Evolutionary conservation across 2,329 filamentous ascomycete genomes (phyloP).

Genomic region (Geosmithia putterillii): DNA sequence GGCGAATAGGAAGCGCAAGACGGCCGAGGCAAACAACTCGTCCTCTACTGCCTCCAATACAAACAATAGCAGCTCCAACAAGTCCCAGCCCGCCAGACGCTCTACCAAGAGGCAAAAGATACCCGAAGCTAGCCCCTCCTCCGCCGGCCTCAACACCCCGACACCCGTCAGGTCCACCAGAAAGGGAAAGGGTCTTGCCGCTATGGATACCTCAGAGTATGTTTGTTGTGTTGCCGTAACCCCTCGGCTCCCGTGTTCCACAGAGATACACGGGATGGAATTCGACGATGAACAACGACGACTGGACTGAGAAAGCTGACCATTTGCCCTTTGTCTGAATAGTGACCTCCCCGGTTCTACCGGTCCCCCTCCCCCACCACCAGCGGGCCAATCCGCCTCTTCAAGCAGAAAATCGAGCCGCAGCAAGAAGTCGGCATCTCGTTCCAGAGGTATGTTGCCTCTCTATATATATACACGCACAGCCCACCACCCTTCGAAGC

Average conservation of each 20-base stretch:
- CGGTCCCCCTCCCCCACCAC: slow-evolving; percentile 50
- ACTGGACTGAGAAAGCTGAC: not conserved
- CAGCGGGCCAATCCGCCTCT: slow-evolving; percentile 43
- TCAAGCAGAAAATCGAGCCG: slow-evolving; percentile 63
- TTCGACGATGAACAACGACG: no score
- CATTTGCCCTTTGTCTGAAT: not conserved
- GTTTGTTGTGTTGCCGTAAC: not conserved
- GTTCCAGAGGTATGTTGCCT: slow-evolving; percentile 21
- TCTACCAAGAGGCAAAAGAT: slow-evolving; percentile 58
- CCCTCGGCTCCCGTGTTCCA: no score
- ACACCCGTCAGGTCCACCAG: slow-evolving; percentile 36
- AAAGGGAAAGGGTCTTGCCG: slow-evolving; percentile 48
- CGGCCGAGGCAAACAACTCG: slow-evolving; percentile 34
- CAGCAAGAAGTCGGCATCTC: slow-evolving; percentile 50
- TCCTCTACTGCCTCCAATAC: slow-evolving; percentile 20
- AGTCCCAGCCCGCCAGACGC: slow-evolving; percentile 33
- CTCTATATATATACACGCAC: slow-evolving; percentile 5
- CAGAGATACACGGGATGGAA: no score
- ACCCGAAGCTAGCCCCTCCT: slow-evolving; percentile 29
- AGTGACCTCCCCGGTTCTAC: slow-evolving; percentile 34
- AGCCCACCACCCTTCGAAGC: slow-evolving; percentile 1
- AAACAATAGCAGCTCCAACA: no score
- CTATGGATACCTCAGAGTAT: slow-evolving; percentile 67
- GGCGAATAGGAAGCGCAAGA: slow-evolving; percentile 64
- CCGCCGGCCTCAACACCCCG: slow-evolving; percentile 15